phyloP scores from a whole-genome alignment of 2,329 filamentous ascomycete genomes.

The Colletotrichum spinosum region DNA sequence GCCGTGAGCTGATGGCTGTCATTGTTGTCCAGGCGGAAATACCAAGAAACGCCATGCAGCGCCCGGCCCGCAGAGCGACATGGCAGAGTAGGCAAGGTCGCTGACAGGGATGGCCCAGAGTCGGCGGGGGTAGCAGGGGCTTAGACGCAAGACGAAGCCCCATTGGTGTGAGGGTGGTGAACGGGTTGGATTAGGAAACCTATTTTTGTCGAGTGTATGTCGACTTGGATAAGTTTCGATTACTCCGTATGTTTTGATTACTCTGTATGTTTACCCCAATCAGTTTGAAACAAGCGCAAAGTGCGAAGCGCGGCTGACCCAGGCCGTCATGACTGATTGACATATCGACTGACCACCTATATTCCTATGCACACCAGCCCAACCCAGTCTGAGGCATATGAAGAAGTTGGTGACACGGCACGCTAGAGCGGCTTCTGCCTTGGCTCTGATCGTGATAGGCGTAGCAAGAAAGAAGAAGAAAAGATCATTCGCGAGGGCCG shows the following conservation, averaged over 20 bases:
- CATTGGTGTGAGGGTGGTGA: slow-evolving; percentile 22
- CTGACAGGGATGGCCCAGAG: slow-evolving; percentile 28
- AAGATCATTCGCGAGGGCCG: slow-evolving; percentile 18
- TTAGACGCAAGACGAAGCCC: slow-evolving; percentile 28
- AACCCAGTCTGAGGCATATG: not conserved
- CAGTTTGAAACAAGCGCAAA: slow-evolving; percentile 20
- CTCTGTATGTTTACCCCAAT: slow-evolving; percentile 1
- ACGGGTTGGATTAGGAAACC: slow-evolving; percentile 14
- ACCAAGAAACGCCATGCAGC: slow-evolving; percentile 32
- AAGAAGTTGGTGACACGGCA: slow-evolving; percentile 6
- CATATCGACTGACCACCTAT: no score
- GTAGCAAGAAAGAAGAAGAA: not conserved
- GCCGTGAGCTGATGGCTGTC: slow-evolving; percentile 7
- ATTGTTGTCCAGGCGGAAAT: not conserved
- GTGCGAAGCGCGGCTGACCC: not conserved
- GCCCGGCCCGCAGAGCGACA: slow-evolving; percentile 34
- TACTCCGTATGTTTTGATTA: no score
- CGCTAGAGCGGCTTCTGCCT: slow-evolving; percentile 13
- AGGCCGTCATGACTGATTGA: no score
- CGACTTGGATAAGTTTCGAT: not conserved
- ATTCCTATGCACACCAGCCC: no score
- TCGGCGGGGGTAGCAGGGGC: slow-evolving; percentile 31
- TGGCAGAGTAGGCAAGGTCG: slow-evolving; percentile 15
- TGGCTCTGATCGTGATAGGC: not conserved
- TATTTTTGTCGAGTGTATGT: slow-evolving; percentile 30